These are phyloP conservation scores for Favolaschia claudopus DNA, from an alignment of 768 basidiomycete species.

Conservation along the genomic window DNA sequence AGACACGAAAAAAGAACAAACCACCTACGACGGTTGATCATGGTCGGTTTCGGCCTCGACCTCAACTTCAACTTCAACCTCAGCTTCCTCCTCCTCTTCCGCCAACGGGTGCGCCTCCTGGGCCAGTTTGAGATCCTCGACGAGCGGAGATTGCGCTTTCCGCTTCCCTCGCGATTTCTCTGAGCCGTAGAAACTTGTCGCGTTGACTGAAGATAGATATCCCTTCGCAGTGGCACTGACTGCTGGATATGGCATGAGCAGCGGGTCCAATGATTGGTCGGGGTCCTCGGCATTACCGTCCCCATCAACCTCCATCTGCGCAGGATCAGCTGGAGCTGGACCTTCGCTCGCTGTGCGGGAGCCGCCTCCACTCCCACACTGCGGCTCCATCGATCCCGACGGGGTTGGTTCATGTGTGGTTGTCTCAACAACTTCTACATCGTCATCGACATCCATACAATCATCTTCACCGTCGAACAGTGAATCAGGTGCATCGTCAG, in stretches of 20 bases:
- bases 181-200: constrained; percentile 13
- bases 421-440: not conserved
- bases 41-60: constrained; percentile 39
- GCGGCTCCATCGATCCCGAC: not conserved
- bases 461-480: constrained; percentile 6
- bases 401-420: not conserved
- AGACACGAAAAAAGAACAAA: not conserved
- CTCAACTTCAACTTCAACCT: constrained; percentile 42
- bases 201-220: not conserved
- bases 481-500: constrained; percentile 6
- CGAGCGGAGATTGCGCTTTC: constrained; percentile 10
- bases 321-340: not conserved
- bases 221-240: not conserved
- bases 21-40: constrained; percentile 25
- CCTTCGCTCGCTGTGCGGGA: constrained; percentile 14
- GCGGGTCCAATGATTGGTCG: constrained; percentile 13
- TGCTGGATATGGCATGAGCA: not conserved
- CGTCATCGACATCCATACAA: constrained; percentile 4
- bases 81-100: constrained; percentile 19
- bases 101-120: constrained; percentile 9
- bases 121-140: constrained; percentile 8
- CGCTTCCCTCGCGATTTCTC: constrained; percentile 20
- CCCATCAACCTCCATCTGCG: constrained; percentile 6
- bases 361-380: not conserved
- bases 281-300: not conserved